Conservation (phyloP, 495 filamentous ascomycete genomes). For the Talaromyces stipitatus region DNA sequence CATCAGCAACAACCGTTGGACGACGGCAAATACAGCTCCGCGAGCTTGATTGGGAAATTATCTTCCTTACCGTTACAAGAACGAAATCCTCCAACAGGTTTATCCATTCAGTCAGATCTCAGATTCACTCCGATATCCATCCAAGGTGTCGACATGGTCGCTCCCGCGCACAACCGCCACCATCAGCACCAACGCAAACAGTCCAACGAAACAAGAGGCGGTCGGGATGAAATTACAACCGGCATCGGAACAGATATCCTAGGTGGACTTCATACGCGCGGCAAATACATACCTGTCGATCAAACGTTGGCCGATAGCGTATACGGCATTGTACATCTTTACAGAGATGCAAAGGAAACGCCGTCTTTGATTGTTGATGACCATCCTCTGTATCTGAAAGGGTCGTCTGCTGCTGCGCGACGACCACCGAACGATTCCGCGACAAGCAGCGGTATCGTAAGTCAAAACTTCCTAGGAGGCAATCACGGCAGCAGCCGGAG, state of each 20-base stretch:
- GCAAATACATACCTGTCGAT: slow-evolving; percentile 66
- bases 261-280: slow-evolving; percentile 62
- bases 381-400: slow-evolving; percentile 33
- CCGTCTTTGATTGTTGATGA: slow-evolving; percentile 36
- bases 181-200: slow-evolving; percentile 8
- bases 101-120: slow-evolving; percentile 40
- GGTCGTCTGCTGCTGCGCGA: slow-evolving; percentile 28
- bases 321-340: slow-evolving; percentile 91
- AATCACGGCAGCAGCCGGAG: neutral
- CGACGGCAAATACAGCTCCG: neutral
- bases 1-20: neutral
- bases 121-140: slow-evolving; percentile 56
- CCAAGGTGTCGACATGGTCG: slow-evolving; percentile 61
- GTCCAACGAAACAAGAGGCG: slow-evolving; percentile 11
- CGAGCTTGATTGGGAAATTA: neutral
- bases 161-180: slow-evolving; percentile 16
- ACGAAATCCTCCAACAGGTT: neutral
- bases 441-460: neutral
- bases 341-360: slow-evolving; percentile 76
- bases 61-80: neutral
- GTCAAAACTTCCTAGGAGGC: neutral
- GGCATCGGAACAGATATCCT: slow-evolving; percentile 44
- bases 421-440: slow-evolving; percentile 20
- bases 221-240: slow-evolving; percentile 33
- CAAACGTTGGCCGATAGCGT: slow-evolving; percentile 73